phyloP scores from a whole-genome alignment of 108 stramenopile genomes.

The Phaeodactylum tricornutum region DNA sequence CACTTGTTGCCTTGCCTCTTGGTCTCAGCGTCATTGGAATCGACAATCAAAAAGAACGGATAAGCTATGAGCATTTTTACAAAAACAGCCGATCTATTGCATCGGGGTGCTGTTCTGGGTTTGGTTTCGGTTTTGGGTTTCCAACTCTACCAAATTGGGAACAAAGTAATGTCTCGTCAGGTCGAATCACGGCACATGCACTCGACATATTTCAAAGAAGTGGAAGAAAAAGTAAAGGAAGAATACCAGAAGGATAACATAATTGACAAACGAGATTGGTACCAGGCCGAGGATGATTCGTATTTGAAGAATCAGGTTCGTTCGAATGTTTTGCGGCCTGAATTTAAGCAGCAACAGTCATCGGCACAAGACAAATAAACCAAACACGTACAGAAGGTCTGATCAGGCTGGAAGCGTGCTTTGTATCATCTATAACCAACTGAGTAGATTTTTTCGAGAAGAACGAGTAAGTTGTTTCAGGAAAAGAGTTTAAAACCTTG shows the following conservation, averaged over 20 bases:
- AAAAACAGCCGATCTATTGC: conserved; percentile 54
- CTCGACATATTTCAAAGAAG: conserved; percentile 5
- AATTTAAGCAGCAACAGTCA: not conserved
- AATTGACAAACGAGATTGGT: conserved; percentile 58
- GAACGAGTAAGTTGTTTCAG: too few species aligned
- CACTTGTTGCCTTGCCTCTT: too few species aligned
- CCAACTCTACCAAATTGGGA: conserved; percentile 48
- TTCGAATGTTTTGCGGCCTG: not conserved
- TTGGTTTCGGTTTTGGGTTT: conserved; percentile 42
- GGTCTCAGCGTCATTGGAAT: too few species aligned
- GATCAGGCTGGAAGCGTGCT: too few species aligned
- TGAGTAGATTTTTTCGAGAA: too few species aligned
- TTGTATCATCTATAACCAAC: too few species aligned
- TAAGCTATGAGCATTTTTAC: too few species aligned
- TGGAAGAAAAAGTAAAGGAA: conserved; percentile 58
- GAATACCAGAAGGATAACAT: conserved; percentile 54
- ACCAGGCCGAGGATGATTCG: conserved; percentile 72
- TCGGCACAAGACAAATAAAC: too few species aligned
- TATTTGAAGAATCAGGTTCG: conserved; percentile 44
- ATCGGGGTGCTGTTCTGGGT: conserved; percentile 54
- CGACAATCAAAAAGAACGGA: too few species aligned
- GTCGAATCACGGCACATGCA: not conserved
- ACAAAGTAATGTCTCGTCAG: conserved; percentile 24
- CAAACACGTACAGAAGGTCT: too few species aligned
- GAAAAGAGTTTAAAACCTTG: too few species aligned